Evolutionary conservation across 176 grass and related monocot genomes (phyloP).

Genomic region (Oryza punctata): DNA sequence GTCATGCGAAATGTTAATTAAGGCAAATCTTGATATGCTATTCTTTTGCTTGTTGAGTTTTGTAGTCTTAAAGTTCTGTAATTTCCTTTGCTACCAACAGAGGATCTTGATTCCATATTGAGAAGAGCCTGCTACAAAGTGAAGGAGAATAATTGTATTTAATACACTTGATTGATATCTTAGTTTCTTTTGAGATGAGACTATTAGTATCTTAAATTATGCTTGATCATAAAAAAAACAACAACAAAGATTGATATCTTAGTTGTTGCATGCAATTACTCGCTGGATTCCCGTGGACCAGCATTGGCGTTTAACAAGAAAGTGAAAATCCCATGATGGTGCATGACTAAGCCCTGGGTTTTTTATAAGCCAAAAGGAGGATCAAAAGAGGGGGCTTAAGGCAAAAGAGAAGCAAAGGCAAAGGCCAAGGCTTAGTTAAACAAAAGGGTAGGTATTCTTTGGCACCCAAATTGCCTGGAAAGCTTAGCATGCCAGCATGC

Average conservation of each 20-base stretch:
- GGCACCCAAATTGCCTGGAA: conserved; percentile 52
- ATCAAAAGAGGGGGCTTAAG: conserved; percentile 45
- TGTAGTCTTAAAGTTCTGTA: background rate
- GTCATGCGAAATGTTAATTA: background rate
- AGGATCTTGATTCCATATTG: conserved; percentile 29
- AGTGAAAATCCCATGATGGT: conserved; percentile 44
- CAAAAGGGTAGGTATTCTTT: conserved; percentile 40
- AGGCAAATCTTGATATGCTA: background rate
- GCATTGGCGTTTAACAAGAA: conserved; percentile 23
- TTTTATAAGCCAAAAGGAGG: conserved; percentile 42
- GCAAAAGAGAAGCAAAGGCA: conserved; percentile 49
- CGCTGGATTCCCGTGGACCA: conserved; percentile 63
- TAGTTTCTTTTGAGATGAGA: conserved; percentile 25
- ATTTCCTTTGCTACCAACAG: conserved; percentile 15
- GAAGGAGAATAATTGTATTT: conserved; percentile 10
- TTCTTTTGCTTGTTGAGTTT: background rate
- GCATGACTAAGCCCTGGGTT: conserved; percentile 47
- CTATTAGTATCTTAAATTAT: conserved; percentile 31
- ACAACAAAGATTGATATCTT: conserved; percentile 34
- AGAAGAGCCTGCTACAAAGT: conserved; percentile 24
- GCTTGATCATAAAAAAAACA: background rate
- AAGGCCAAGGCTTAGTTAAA: conserved; percentile 37
- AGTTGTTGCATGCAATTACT: conserved; percentile 44
- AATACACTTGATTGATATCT: conserved; percentile 31
- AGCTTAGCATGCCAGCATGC: conserved; percentile 50